phyloP scores from a whole-genome alignment of 78 protist genomes.

The Dictyostelium firmibasis region DNA sequence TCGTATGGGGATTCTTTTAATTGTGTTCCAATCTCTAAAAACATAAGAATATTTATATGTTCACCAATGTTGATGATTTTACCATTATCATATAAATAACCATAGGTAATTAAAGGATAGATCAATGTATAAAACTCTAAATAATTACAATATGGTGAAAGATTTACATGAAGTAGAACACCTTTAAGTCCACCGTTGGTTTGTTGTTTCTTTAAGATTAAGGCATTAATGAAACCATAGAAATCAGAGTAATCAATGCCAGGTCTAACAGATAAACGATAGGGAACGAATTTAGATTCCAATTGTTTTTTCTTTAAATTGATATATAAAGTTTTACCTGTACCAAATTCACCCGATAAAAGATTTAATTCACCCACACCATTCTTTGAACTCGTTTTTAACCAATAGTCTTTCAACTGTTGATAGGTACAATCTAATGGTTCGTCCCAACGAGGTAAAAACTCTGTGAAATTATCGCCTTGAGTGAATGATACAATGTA shows the following conservation, averaged over 20 bases:
- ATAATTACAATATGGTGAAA: neutral
- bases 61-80: constrained; percentile 20
- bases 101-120: constrained; percentile 50
- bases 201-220: neutral
- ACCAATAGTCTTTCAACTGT: neutral
- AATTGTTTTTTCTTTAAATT: neutral
- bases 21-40: constrained; percentile 47
- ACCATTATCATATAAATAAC: constrained; percentile 30
- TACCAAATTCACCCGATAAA: constrained; percentile 25
- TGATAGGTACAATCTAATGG: neutral
- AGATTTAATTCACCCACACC: neutral
- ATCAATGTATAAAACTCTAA: constrained; percentile 4
- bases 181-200: neutral
- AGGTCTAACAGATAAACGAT: constrained; percentile 3
- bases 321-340: constrained; percentile 44
- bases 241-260: neutral
- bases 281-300: neutral
- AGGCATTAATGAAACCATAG: neutral
- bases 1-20: neutral
- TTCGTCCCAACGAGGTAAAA: neutral
- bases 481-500: constrained; percentile 9
- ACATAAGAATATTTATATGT: neutral
- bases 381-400: neutral
- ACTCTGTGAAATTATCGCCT: neutral
- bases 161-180: neutral